Evolutionary conservation across 305 asterid species (phyloP).

Genomic region (Solanum chacoense): DNA sequence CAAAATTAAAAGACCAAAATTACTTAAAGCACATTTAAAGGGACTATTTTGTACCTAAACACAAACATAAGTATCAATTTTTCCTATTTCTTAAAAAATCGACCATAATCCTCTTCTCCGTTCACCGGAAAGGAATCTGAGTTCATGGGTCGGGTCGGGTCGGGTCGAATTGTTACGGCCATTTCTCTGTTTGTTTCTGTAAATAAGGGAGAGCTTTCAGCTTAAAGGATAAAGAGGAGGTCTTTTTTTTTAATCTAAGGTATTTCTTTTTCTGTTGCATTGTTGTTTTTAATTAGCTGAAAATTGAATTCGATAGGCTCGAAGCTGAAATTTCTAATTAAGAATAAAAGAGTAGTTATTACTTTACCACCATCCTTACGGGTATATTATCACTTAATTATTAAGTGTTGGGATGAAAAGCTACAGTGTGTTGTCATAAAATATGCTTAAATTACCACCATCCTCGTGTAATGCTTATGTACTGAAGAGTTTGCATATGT

Average conservation of each 20-base stretch:
- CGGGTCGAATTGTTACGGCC: background rate
- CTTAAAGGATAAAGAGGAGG: background rate
- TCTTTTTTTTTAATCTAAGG: no score
- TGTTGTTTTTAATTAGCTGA: background rate
- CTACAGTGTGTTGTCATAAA: background rate
- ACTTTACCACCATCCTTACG: no score
- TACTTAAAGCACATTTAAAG: background rate
- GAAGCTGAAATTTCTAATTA: no score
- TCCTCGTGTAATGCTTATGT: background rate
- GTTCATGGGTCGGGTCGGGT: background rate
- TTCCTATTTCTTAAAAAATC: background rate
- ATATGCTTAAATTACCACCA: background rate
- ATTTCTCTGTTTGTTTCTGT: background rate
- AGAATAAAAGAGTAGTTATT: no score
- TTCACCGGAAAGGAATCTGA: background rate
- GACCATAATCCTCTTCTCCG: background rate
- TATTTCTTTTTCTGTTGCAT: background rate
- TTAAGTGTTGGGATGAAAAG: background rate
- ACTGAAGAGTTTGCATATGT: background rate
- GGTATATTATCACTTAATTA: no score
- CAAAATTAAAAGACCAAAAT: no score
- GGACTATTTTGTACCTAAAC: background rate
- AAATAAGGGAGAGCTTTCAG: background rate
- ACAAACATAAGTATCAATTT: background rate
- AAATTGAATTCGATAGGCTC: background rate